Conservation (phyloP, 352 stramenopile genomes). For the Albugo laibachii region DNA sequence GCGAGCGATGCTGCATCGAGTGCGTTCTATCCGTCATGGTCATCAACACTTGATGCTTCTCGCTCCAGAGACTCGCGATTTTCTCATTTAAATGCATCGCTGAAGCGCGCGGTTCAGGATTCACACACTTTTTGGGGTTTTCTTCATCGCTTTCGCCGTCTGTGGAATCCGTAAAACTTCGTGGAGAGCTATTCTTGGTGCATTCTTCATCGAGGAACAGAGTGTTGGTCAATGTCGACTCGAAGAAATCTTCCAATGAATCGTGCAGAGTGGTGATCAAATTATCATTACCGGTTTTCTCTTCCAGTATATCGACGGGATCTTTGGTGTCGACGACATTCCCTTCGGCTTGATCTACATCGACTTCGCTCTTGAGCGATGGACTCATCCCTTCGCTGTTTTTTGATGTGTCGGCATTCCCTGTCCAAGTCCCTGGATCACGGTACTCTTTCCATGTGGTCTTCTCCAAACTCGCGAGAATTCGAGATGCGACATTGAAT, state of each 20-base stretch:
- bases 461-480: slow-evolving; percentile 72
- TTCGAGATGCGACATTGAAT: slow-evolving; percentile 71
- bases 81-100: slow-evolving; percentile 56
- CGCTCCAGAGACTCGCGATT: slow-evolving; percentile 57
- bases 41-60: slow-evolving; percentile 72
- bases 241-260: slow-evolving; percentile 59
- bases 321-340: slow-evolving; percentile 18
- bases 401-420: slow-evolving; percentile 9
- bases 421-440: slow-evolving; percentile 42
- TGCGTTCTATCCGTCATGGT: slow-evolving; percentile 55
- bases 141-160: too few relatives aligned
- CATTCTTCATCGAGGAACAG: slow-evolving; percentile 8
- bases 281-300: slow-evolving; percentile 23
- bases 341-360: slow-evolving; percentile 3
- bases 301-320: slow-evolving; percentile 28
- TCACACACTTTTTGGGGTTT: too few relatives aligned
- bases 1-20: slow-evolving; percentile 37
- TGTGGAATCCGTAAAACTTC: background rate
- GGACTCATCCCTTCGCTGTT: background rate
- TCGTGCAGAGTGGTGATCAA: slow-evolving; percentile 71
- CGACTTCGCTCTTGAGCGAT: slow-evolving; percentile 1
- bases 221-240: slow-evolving; percentile 23
- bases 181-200: slow-evolving; percentile 1
- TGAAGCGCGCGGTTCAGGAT: background rate
- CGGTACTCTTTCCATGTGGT: slow-evolving; percentile 79